Evolutionary conservation across 805 yeast genomes (phyloP).

Genomic region (Yamadazyma insecticola): DNA sequence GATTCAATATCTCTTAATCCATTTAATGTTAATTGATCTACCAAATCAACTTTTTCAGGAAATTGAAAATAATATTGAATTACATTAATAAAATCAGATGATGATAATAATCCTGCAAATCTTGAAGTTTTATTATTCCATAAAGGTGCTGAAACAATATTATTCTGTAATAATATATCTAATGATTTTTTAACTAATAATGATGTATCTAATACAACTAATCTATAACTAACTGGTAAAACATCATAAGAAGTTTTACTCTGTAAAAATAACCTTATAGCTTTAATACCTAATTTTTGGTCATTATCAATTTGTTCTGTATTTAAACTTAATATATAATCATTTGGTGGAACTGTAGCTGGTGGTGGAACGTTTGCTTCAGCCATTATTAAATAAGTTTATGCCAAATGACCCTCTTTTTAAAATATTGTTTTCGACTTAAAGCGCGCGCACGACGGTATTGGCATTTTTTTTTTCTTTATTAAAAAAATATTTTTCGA

Average conservation of each 20-base stretch:
- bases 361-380: slow-evolving; percentile 3
- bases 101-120: slow-evolving; percentile 91
- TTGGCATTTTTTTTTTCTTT: too few relatives aligned
- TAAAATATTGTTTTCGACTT: too few relatives aligned
- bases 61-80: slow-evolving; percentile 88
- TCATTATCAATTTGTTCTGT: slow-evolving; percentile 47
- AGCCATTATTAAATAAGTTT: too few relatives aligned
- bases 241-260: slow-evolving; percentile 96
- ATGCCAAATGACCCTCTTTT: too few relatives aligned
- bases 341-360: slow-evolving; percentile 33
- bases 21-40: slow-evolving; percentile 78
- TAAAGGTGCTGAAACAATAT: slow-evolving; percentile 92
- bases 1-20: slow-evolving; percentile 84
- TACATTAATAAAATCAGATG: slow-evolving; percentile 90
- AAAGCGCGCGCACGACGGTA: too few relatives aligned
- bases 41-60: slow-evolving; percentile 84
- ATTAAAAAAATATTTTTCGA: too few relatives aligned
- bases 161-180: slow-evolving; percentile 85
- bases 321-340: slow-evolving; percentile 36
- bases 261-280: slow-evolving; percentile 78
- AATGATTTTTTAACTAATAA: slow-evolving; percentile 84
- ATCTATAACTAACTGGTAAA: slow-evolving; percentile 87
- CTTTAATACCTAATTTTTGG: slow-evolving; percentile 71
- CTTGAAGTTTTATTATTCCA: slow-evolving; percentile 88
- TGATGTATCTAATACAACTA: slow-evolving; percentile 90